Conservation (phyloP, 306 rosid genomes). For the Acacia melanoxylon region DNA sequence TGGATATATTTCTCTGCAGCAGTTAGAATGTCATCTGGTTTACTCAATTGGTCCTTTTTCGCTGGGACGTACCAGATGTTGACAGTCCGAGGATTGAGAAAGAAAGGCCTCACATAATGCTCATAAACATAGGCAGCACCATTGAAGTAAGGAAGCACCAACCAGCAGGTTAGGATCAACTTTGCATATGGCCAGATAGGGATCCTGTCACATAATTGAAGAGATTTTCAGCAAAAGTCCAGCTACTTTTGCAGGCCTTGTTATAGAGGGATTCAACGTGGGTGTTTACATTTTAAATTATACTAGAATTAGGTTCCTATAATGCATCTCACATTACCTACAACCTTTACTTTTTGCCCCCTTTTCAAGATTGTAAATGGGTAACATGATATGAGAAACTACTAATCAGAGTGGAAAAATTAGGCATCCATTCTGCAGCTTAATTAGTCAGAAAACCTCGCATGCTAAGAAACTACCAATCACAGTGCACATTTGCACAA, state of each 20-base stretch:
- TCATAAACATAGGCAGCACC: constrained; percentile 97
- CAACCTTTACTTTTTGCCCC: background rate
- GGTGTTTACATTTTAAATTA: constrained; percentile 12
- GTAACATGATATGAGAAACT: background rate
- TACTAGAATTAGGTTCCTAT: background rate
- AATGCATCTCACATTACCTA: background rate
- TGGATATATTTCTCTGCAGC: constrained; percentile 92
- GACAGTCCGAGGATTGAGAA: constrained; percentile 66
- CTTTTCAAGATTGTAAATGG: background rate
- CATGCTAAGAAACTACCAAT: background rate
- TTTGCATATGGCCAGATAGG: constrained; percentile 96
- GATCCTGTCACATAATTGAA: constrained; percentile 57
- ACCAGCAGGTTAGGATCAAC: constrained; percentile 81
- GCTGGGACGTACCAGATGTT: constrained; percentile 92
- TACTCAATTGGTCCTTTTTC: constrained; percentile 60
- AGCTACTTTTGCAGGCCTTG: background rate
- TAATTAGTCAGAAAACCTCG: constrained; percentile 14
- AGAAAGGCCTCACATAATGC: constrained; percentile 79
- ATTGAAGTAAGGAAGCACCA: constrained; percentile 89
- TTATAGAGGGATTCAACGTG: constrained; percentile 1
- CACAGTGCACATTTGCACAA: background rate
- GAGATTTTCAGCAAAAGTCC: constrained; percentile 13
- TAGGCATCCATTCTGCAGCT: constrained; percentile 3
- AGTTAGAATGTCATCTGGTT: constrained; percentile 71
- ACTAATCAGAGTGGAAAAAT: background rate